Percentiles rank a stretch among this genome's conserved stretches.
Evolutionary conservation across 2,329 filamentous ascomycete genomes (phyloP).

Genomic region (Xylaria sp.): DNA sequence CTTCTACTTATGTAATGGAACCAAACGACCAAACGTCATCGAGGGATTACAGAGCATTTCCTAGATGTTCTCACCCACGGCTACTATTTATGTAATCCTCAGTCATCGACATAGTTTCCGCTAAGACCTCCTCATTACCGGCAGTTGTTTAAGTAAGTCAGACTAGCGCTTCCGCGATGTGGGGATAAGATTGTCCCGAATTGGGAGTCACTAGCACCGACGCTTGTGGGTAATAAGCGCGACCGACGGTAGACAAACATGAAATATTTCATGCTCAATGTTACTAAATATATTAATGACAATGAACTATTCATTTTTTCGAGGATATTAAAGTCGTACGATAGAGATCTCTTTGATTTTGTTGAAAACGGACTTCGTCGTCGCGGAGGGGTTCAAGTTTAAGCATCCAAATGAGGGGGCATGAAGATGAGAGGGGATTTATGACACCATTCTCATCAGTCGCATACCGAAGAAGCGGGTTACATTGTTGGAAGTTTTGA

Average conservation of each 20-base stretch:
- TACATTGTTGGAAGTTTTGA: not conserved
- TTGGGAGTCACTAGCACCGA: not conserved
- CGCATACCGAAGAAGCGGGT: not conserved
- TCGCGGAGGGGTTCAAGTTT: not conserved
- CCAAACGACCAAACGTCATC: not conserved
- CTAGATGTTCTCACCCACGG: not conserved
- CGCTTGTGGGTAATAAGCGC: not conserved
- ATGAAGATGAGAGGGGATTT: not conserved
- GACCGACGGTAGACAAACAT: not conserved
- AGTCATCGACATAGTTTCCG: conserved; percentile 37
- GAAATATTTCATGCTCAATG: not conserved
- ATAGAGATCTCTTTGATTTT: not conserved
- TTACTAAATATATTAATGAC: not conserved
- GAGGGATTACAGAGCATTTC: conserved; percentile 1
- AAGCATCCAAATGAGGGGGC: not conserved
- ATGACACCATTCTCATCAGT: not conserved
- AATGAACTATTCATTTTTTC: not conserved
- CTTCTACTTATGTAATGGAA: conserved; percentile 21
- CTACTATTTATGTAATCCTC: conserved; percentile 45
- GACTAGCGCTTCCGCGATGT: not conserved
- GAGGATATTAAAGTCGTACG: no score
- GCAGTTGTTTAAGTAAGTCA: conserved; percentile 39
- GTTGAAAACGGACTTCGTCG: not conserved
- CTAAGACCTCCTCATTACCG: conserved; percentile 29
- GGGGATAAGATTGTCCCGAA: conserved; percentile 41